Conservation (phyloP, 1,284 basidiomycete species). For the Cutaneotrichosporon dermatis region DNA sequence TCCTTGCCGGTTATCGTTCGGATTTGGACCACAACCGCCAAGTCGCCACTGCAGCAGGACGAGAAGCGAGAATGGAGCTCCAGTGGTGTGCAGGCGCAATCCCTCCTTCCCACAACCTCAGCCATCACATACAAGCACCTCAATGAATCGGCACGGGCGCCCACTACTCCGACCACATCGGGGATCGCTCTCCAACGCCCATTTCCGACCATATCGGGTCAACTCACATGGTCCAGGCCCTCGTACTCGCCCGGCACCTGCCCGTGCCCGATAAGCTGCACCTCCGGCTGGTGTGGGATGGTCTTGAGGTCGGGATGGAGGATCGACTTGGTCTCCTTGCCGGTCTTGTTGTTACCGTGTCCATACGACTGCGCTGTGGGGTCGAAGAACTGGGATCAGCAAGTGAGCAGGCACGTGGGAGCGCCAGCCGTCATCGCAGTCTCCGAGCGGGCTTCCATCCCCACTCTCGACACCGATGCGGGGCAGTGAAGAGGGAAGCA, state of each 20-base stretch:
- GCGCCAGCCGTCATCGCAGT: too few relatives aligned
- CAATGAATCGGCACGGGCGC: too few relatives aligned
- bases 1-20: too few relatives aligned
- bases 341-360: conserved; percentile 78
- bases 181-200: background rate
- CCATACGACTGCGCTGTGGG: conserved; percentile 68
- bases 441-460: too few relatives aligned
- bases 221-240: conserved; percentile 61
- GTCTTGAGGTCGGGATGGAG: conserved; percentile 81
- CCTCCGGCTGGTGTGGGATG: conserved; percentile 76
- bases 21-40: too few relatives aligned
- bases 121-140: too few relatives aligned
- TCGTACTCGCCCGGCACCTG: conserved; percentile 65
- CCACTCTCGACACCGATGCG: too few relatives aligned
- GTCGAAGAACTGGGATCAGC: conserved; percentile 60
- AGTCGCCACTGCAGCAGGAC: too few relatives aligned
- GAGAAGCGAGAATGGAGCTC: too few relatives aligned
- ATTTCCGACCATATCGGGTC: background rate
- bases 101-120: too few relatives aligned
- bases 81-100: too few relatives aligned
- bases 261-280: conserved; percentile 79
- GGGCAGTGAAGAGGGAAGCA: background rate
- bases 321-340: conserved; percentile 65
- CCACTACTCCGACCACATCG: background rate
- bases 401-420: background rate